A percentile compares a stretch with the other conserved stretches of the same genome.
Conservation (phyloP, 768 basidiomycete genomes). For the Infundibulicybe gibba region DNA sequence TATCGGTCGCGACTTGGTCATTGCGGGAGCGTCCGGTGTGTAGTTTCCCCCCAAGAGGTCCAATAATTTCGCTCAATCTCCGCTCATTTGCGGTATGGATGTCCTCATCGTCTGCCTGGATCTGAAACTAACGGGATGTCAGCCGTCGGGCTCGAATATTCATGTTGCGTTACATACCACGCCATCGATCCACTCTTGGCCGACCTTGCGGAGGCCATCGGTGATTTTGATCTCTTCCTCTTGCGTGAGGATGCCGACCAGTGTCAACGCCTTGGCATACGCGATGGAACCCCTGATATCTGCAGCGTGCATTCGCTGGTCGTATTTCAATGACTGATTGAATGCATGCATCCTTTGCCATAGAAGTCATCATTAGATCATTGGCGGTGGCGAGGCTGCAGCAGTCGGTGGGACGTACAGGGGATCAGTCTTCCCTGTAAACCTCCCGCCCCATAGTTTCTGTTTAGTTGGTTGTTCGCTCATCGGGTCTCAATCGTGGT, state of each 20-base stretch:
- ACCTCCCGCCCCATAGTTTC: conserved; percentile 87
- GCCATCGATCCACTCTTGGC: conserved; percentile 81
- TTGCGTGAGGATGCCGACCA: conserved; percentile 75
- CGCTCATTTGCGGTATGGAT: conserved; percentile 99
- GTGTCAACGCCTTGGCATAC: conserved; percentile 83
- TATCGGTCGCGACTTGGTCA: conserved; percentile 98
- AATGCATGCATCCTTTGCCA: conserved; percentile 87
- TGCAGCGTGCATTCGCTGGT: conserved; percentile 88
- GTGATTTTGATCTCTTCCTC: conserved; percentile 74
- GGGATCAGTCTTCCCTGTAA: conserved; percentile 87
- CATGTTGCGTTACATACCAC: conserved; percentile 36
- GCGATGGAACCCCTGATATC: conserved; percentile 96
- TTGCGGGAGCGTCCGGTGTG: conserved; percentile 97
- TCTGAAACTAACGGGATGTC: conserved; percentile 52
- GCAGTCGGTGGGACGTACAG: conserved; percentile 42
- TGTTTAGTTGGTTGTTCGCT: conserved; percentile 44
- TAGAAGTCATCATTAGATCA: conserved; percentile 6
- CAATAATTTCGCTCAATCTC: conserved; percentile 89
- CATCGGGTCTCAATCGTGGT: conserved; percentile 16
- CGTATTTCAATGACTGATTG: conserved; percentile 94
- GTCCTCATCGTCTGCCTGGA: conserved; percentile 91
- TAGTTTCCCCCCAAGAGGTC: conserved; percentile 89
- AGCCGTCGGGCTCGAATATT: not conserved
- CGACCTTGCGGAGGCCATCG: conserved; percentile 71
- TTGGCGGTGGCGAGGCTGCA: not conserved